Evolutionary conservation across 1,284 basidiomycete species (phyloP).

Genomic region (Blastosporella zonata): DNA sequence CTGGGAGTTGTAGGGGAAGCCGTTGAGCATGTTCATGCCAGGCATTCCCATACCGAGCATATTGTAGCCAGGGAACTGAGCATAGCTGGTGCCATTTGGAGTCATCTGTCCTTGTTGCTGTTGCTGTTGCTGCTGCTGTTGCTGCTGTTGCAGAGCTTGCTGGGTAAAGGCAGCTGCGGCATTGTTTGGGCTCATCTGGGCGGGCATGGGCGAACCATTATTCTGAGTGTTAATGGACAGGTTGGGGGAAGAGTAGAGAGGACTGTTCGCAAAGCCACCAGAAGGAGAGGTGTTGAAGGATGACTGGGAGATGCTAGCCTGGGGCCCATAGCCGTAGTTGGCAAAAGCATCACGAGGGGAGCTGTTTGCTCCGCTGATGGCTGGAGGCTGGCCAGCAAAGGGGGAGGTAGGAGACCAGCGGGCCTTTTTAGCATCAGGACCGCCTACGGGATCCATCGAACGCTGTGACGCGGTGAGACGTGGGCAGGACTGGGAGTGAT

Average conservation of each 20-base stretch:
- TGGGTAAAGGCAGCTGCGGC: conserved; percentile 42
- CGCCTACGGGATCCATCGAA: conserved; percentile 76
- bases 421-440: conserved; percentile 82
- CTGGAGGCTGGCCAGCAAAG: conserved; percentile 37
- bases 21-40: conserved; percentile 61
- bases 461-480: conserved; percentile 39
- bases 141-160: conserved; percentile 47
- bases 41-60: conserved; percentile 77
- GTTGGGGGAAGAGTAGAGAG: conserved; percentile 70
- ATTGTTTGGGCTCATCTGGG: conserved; percentile 69
- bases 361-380: conserved; percentile 25
- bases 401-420: conserved; percentile 78
- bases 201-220: conserved; percentile 39
- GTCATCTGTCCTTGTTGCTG: conserved; percentile 35
- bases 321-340: conserved; percentile 80
- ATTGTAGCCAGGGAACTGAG: conserved; percentile 60
- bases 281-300: conserved; percentile 47
- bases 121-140: conserved; percentile 38
- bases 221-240: conserved; percentile 64
- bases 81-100: conserved; percentile 45
- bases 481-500: conserved; percentile 11
- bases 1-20: conserved; percentile 68
- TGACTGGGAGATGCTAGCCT: conserved; percentile 57
- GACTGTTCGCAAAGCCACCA: conserved; percentile 43
- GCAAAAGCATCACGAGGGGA: conserved; percentile 67